Evolutionary conservation across 2,329 filamentous ascomycete genomes (phyloP), one percentile per base, ranked within the genome.

Genomic region (Fusarium robinianum): DNA sequence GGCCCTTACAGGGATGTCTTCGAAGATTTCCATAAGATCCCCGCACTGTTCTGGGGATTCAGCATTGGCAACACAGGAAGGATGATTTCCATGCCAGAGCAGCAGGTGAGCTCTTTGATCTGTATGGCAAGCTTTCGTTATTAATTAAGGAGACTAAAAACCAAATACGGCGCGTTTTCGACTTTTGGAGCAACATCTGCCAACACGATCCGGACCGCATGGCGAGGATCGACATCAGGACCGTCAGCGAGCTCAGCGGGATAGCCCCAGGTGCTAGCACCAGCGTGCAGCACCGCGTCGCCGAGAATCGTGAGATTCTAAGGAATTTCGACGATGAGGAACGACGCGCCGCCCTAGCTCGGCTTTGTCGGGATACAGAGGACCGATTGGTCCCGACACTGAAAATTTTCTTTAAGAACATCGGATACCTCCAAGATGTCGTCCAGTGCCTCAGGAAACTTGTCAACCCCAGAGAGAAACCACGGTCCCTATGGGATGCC

Each of bases 21-120:
- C 24, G 24, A 14, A 10, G 11, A n/a, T 12, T 38, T 43, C 18
- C 41, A 43, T 21, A 26, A 37, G 23, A 36, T 43, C 15, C 41
- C 41, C 5, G 41, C 41, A 16, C 25, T 43, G 6, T 38, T 43
- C 25, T 43, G 41, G 41, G 41, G 41, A 22, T 19, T 43, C 26
- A 38, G 21, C 6, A 25, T 43, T 17, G 41, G 41, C n/a, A 27
- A 25, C n/a, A 16, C 37, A 36, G 26, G 33, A 8, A 43, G 25
- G 41, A 26, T 18, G 23, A 43, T 37, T 31, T 26, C 41, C 3
- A 29, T 43, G 25, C 41, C 32, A 17, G 22, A 15, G 9, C 25
- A 30, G 30, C 41, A 36, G 27, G 41, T 43, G 37, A 23, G 41
- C 10, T 41, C 24, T n/a, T n/a, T n/a, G n/a, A n/a, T n/a, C n/a